Percentiles rank a stretch among this genome's conserved stretches.
phyloP scores from a whole-genome alignment of 768 basidiomycete species.

The Pleurotus tuber-regium region DNA sequence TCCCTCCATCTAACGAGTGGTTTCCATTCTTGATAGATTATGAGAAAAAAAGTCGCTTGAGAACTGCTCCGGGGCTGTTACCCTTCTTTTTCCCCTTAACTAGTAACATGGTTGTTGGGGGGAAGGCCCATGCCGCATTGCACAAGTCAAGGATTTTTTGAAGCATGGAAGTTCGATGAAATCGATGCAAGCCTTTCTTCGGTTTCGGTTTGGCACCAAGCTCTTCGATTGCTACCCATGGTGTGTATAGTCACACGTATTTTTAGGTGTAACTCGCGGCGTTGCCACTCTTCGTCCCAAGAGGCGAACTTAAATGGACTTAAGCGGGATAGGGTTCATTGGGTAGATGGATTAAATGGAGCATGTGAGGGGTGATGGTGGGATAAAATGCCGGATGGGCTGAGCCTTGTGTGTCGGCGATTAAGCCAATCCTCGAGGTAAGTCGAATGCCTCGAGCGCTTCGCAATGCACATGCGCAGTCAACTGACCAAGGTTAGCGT shows the following conservation, averaged over 20 bases:
- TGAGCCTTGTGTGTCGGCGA: conserved; percentile 1
- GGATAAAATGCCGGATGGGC: conserved; percentile 7
- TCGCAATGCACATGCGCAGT: conserved; percentile 5
- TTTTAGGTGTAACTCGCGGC: conserved; percentile 4
- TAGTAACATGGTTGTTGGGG: too few species aligned
- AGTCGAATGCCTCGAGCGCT: neutral
- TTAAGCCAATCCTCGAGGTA: conserved; percentile 10
- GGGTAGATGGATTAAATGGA: conserved; percentile 9
- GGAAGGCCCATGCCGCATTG: conserved; percentile 2
- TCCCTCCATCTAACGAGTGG: neutral
- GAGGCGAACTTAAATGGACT: neutral
- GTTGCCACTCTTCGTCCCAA: neutral
- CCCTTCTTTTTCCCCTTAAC: too few species aligned
- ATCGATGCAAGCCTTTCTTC: conserved; percentile 5
- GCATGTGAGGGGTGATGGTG: conserved; percentile 5
- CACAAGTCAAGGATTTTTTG: neutral
- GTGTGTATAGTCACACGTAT: neutral
- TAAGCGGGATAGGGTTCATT: neutral
- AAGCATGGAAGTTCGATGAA: conserved; percentile 8
- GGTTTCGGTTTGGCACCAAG: neutral
- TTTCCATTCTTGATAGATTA: conserved; percentile 10
- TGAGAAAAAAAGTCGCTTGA: conserved; percentile 4
- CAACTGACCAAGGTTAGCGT: conserved; percentile 5
- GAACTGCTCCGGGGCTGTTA: too few species aligned
- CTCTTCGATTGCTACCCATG: neutral